Evolutionary conservation across 805 yeast genomes (phyloP), one percentile per base, ranked within the genome.

Genomic region (Nakazawaea pomicola): DNA sequence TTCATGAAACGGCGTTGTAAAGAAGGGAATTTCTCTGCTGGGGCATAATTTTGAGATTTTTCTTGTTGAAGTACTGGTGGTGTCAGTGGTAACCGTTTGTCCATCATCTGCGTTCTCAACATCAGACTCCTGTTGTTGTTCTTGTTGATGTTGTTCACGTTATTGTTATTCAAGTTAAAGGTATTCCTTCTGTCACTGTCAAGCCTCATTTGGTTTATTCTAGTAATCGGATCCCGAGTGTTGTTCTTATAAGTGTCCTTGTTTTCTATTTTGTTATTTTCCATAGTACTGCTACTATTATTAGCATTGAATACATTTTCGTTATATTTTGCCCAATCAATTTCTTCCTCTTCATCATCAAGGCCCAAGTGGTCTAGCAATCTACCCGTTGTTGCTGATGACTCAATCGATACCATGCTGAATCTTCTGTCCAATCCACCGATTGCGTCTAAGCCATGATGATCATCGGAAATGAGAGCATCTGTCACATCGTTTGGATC

Each of bases 341-440:
- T 31, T 17, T 33, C 41, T 14, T 35, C 41, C 14, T 58, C 64
- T 9, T 53, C 59, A 18, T 62, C 66, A 14, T 56, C 51, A 11
- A 62, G 46, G 16, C 55, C 56, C 14, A 62, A 37, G 35, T 53
- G 59, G 31, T 60, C 66, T 15, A 62, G 45, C 7, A 62, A 45
- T 39, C 66, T 45, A 1, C 61, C 64, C 3, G 60, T 56, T 2
- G 62, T 56, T 2, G 55, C 46, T 1, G 48, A 46, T 1, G 60
- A 53, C n/a, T 55, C 61, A 3, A 43, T 40, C 2, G 61, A 57
- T 0, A 47, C 33, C 32, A 53, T 34, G 40, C 61, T 56, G 33
- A 46, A 37, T 31, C 50, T 38, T 29, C 51, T 44, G 7, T 43
- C 46, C 29, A 36, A 23, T 9, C 34, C 34, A 25, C 10, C 29